Conservation (phyloP, 345 rosid genomes). For the Nephelium lappaceum region DNA sequence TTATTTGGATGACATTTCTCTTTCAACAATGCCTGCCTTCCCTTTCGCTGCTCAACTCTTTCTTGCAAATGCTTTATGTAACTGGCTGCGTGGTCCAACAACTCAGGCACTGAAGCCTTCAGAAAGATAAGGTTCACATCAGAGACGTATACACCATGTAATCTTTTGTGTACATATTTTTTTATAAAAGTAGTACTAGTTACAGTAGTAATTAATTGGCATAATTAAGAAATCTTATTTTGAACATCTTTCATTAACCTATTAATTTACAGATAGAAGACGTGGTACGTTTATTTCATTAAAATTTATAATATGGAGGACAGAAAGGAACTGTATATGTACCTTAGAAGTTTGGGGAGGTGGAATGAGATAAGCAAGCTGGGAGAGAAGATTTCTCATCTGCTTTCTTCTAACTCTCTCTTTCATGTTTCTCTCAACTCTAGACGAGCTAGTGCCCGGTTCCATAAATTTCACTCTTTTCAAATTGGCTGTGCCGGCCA, state of each 20-base stretch:
- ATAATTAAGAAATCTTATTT: no score
- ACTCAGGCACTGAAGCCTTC: background rate
- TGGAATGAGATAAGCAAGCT: background rate
- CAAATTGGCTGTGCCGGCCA: background rate
- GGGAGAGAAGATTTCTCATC: background rate
- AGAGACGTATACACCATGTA: background rate
- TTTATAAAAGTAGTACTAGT: no score
- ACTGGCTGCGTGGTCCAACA: conserved; percentile 3
- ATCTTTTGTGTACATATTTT: no score
- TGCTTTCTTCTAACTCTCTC: conserved; percentile 14
- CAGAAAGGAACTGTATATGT: no score
- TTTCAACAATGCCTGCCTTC: background rate
- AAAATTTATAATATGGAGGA: no score
- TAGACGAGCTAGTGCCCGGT: background rate
- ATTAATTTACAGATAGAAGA: no score
- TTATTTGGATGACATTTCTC: background rate
- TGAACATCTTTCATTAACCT: no score
- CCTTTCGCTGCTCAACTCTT: background rate
- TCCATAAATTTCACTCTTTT: background rate
- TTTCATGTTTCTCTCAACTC: background rate
- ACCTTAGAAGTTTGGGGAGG: background rate
- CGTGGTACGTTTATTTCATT: no score
- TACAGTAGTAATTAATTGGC: no score
- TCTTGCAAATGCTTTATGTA: conserved; percentile 9
- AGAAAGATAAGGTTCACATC: background rate